phyloP scores from a whole-genome alignment of 2,329 filamentous ascomycete genomes.

The Plectosphaerella plurivora region DNA sequence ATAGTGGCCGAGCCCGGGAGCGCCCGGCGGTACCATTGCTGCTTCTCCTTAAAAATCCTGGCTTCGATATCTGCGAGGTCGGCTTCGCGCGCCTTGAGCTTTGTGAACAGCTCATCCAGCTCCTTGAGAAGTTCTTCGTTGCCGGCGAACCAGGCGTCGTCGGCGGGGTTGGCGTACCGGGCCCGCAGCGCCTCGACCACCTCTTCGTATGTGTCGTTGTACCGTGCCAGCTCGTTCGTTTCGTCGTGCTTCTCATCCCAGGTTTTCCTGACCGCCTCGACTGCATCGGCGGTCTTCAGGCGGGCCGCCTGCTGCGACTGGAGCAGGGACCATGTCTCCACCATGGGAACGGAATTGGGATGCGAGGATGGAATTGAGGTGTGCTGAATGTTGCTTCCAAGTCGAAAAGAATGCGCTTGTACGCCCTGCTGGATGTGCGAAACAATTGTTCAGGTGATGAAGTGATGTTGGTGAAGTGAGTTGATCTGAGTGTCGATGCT shows the following conservation, averaged over 20 bases:
- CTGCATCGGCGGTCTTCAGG: constrained; percentile 23
- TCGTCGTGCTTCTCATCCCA: constrained; percentile 37
- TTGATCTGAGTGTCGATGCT: neutral
- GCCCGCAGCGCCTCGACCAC: constrained; percentile 40
- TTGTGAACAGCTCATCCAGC: constrained; percentile 43
- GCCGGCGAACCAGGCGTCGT: constrained; percentile 48
- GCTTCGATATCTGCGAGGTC: constrained; percentile 42
- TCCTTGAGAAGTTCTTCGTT: constrained; percentile 44
- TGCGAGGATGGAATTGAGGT: no score
- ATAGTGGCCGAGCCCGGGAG: constrained; percentile 13
- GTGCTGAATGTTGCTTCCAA: no score
- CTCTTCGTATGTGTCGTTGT: constrained; percentile 41
- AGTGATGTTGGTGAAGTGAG: neutral
- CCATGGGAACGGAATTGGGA: neutral
- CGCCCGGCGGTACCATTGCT: constrained; percentile 45
- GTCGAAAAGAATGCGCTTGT: no score
- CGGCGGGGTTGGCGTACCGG: constrained; percentile 29
- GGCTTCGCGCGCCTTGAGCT: constrained; percentile 38
- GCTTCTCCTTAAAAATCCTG: constrained; percentile 46
- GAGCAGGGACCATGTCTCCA: neutral
- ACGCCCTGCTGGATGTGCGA: no score
- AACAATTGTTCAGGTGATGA: neutral
- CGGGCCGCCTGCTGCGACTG: neutral
- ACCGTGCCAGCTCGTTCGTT: constrained; percentile 38
- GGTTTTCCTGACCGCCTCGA: constrained; percentile 34